Evolutionary conservation across 148 eudicot genomes (phyloP).

Genomic region (Arbutus unedo): DNA sequence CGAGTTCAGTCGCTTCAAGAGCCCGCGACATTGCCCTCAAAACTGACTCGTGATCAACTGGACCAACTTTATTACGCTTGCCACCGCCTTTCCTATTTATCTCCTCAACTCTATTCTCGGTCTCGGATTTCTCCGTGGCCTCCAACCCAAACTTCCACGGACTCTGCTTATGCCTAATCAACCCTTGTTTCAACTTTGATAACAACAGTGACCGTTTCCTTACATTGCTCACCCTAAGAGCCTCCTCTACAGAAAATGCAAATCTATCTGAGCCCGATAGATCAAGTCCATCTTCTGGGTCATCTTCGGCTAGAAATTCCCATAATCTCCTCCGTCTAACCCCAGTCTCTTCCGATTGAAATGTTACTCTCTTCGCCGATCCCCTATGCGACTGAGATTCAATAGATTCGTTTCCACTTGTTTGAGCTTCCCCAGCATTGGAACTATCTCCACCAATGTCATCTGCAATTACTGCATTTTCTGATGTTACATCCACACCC

Average conservation of each 20-base stretch:
- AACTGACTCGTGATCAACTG: conserved; percentile 75
- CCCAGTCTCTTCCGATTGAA: conserved; percentile 46
- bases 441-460: conserved; percentile 14
- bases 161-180: conserved; percentile 53
- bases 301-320: conserved; percentile 87
- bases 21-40: conserved; percentile 82
- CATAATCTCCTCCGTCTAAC: conserved; percentile 74
- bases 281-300: conserved; percentile 91
- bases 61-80: conserved; percentile 64
- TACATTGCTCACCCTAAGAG: conserved; percentile 67
- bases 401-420: conserved; percentile 16
- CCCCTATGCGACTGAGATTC: conserved; percentile 13
- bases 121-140: conserved; percentile 47
- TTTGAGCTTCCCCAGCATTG: conserved; percentile 17
- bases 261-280: conserved; percentile 95
- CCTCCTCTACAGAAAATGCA: conserved; percentile 95
- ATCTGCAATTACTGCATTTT: conserved; percentile 20
- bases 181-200: conserved; percentile 81
- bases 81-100: conserved; percentile 42
- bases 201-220: conserved; percentile 68
- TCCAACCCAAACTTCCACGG: conserved; percentile 77
- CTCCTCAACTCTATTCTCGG: conserved; percentile 47
- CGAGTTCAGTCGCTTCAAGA: conserved; percentile 73
- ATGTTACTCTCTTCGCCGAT: conserved; percentile 65
- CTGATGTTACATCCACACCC: conserved; percentile 25